Base-by-base conservation (phyloP, 148 eudicot genomes). In the Chenopodium suecicum region DNA sequence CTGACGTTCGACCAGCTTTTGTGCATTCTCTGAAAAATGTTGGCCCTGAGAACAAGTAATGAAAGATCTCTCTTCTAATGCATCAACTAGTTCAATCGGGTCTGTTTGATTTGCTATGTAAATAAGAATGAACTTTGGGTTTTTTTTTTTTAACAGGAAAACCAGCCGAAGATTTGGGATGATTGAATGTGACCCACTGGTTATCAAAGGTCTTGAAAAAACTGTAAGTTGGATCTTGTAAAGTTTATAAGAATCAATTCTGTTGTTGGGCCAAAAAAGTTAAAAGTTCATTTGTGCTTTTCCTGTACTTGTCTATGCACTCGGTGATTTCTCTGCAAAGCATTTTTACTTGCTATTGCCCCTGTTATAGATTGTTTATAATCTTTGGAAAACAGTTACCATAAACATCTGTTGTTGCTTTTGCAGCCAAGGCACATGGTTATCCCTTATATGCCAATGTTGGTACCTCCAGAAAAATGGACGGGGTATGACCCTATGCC, bases 361-460 rank as follows among this genome's bases (percentile, higher is more conserved):
- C 47, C 77, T 73, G 3, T 82, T 70, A 56, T 83, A 56, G 13
- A 62, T 58, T 60, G 65, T 34, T 77, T 77, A 8, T 62, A 41
- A 41, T 22, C 19, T 8, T 78, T 17, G 52, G 29, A 34, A 20
- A 5, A 2, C 6, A 10, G 29, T 47, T 63, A 80, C 68, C 68
- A 22, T 6, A 47, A 48, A 56, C n/a, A 58, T 80, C 50, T 62
- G 68, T 31, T 79, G 73, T 82, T 86, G 78, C 25, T 78, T 73
- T 71, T 83, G 81, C 93, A 95, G 99, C 97, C 97, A 80, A 89
- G 89, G 88, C 95, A 95, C 90, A 90, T 95, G 90, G 94, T 94
- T 77, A 92, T 95, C 78, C 99, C 99, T 73, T 95, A 95, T 79
- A 94, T 95, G 97, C 99, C 99, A 70, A 95, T 95, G 99, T 84